Evolutionary conservation across 257 asterid species (phyloP), one percentile per base, ranked within the genome.

Genomic region (Penstemon newberryi): DNA sequence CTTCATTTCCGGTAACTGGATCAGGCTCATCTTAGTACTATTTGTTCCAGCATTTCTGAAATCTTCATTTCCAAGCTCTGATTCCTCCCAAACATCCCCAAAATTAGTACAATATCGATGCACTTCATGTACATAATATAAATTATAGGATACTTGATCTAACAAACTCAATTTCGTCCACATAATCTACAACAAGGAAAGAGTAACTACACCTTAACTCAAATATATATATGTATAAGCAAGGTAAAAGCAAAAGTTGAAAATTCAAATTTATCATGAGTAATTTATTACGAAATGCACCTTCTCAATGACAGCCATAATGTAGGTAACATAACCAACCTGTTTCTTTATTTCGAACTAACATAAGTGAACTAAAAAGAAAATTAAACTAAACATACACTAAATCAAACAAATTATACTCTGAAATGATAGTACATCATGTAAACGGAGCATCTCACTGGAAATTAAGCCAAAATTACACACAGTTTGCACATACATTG

Each of bases 1-100:
- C 95, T 83, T 87, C 95, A 87, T 87, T 68, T 56, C 77, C 42
- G 83, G 60, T 62, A 82, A 70, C 77, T 88, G 91, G 60, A 77
- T 63, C 69, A 74, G 68, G 75, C 83, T 87, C 93, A 91, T 85
- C 75, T 11, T 67, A 63, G 71, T 69, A 70, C 62, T 62, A 76
- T 75, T 60, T 63, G 44, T 61, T 78, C 81, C 85, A 65, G 75
- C 85, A 82, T 78, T 76, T 73, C 84, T 46, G 65, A 73, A 73
- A 70, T 58, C 80, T 56, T 79, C 88, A 77, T 52, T 56, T 63
- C 64, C 79, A 72, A 61, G 39, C 69, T 79, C 87, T 78, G 65
- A 66, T 72, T 63, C 64, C 68, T 25, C 33, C 72, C 56, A 47
- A 39, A 74, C 41, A 56, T 60, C 15, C 49, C 63, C 47, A 0